Evolutionary conservation across 306 rosid genomes (phyloP), one percentile per base, ranked within the genome.

Genomic region (Gleditsia sinensis): DNA sequence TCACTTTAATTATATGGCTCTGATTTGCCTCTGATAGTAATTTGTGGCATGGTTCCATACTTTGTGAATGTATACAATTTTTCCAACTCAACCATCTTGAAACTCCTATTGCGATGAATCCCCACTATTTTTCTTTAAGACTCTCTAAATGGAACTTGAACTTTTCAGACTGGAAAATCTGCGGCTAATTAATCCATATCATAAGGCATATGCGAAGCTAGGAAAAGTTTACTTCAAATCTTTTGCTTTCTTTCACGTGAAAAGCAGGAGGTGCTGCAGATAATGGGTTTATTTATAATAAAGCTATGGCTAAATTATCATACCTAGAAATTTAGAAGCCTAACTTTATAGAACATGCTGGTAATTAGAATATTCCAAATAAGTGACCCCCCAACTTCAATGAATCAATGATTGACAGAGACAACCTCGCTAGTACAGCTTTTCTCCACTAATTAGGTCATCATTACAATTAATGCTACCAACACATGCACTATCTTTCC

Each of bases 1-100:
- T 36, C 80, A 80, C 72, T 28, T n/a, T n/a, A n/a, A n/a, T 34
- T 59, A 49, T 58, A 67, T 59, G 83, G 83, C 48, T 74, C 39
- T 46, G 16, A 4, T 11, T 16, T 64, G 23, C 12, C 72, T 19
- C 73, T 14, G 40, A 21, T 0, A 6, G 43, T 58, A 53, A 42
- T 61, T 37, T 60, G 20, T 12, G 23, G n/a, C n/a, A n/a, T n/a
- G 42, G 48, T 53, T 54, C 63, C 11, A 32, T 6, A 43, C 34
- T 56, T 79, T 16, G 68, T 24, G 16, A 64, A 30, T 51, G 56
- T 30, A 10, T 63, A 20, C 57, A 37, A 27, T 2, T 49, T 36
- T 62, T 23, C 10, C 20, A 24, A 7, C 64, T 54, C 10, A 25
- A 24, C 17, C 30, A 71, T 28, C 43, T 14, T 34, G 34, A 48